Conservation (phyloP, 75 land plant genomes). For the Adiantum capillusveneris region DNA sequence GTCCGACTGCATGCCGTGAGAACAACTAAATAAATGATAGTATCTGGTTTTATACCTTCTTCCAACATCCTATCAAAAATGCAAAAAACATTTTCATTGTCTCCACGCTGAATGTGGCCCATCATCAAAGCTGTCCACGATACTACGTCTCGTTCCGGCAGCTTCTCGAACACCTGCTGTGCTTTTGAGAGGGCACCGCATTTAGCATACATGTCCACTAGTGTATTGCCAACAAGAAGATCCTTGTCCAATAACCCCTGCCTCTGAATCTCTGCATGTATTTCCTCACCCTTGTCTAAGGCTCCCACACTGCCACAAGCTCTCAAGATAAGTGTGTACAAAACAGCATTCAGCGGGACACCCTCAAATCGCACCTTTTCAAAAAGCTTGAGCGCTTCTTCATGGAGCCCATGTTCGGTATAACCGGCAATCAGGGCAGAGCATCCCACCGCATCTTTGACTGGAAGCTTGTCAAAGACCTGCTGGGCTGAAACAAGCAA, state of each 20-base stretch:
- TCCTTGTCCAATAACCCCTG: constrained; percentile 3
- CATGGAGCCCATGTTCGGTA: constrained; percentile 46
- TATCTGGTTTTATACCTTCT: constrained; percentile 27
- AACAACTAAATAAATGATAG: constrained; percentile 40
- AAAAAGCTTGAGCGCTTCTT: constrained; percentile 35
- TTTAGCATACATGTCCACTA: constrained; percentile 48
- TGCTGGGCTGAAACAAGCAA: not conserved
- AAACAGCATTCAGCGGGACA: not conserved
- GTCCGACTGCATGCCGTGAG: constrained; percentile 34
- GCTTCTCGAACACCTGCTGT: constrained; percentile 13
- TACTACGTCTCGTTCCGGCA: constrained; percentile 37
- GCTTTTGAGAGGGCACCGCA: constrained; percentile 47
- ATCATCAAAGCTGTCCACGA: constrained; percentile 47
- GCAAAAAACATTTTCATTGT: constrained; percentile 17
- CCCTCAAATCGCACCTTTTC: constrained; percentile 29
- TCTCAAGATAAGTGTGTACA: constrained; percentile 6
- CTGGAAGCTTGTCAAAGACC: not conserved
- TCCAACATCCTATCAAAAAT: constrained; percentile 31
- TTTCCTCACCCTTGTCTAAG: constrained; percentile 9
- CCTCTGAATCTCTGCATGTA: constrained; percentile 13
- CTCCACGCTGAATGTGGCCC: constrained; percentile 42
- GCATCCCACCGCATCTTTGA: constrained; percentile 11
- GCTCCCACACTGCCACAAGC: constrained; percentile 9
- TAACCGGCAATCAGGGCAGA: constrained; percentile 61
- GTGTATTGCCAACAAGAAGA: constrained; percentile 19